Base-by-base conservation (phyloP, 257 asterid genomes). In the Pogostemon cablin region DNA sequence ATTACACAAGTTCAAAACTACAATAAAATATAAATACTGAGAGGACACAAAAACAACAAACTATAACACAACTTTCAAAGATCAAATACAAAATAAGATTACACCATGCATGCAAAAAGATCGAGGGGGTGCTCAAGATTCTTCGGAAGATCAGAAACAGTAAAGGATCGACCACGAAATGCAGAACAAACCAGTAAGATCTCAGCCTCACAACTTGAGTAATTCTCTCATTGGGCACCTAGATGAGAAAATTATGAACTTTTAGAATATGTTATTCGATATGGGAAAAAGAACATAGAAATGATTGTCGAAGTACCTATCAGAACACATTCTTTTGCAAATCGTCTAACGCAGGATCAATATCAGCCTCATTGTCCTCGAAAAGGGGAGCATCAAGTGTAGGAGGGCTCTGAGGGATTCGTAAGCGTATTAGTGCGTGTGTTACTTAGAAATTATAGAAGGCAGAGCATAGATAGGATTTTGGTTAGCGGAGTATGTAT, bases 291-390 rank as follows among this genome's bases (percentile, higher is more conserved):
- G 35, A 42, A 41, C 25, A 20, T 34, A 12, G 32, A 52, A 52
- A 62, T 41, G 25, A 62, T 46, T 42, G 25, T 35, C 43, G 25
- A 55, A 59, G 55, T 77, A 86, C 87, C 90, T 67, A 70, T 84
- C 67, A 93, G 87, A 91, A 93, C 39, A 93, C 88, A 71, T 91
- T 89, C 72, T 81, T 81, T 49, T 89, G 98, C 82, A 93, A 85
- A 81, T 93, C 98, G 34, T 91, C 84, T 37, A 93, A 76, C 62
- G 79, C 89, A 34, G 91, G 90, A 74, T 91, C 96, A 11, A 83
- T 69, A 39, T 75, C 82, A 3, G 67, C 71, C 53, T 84, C 93
- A 77, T 85, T 78, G 76, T 77, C 89, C 40, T 79, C 87, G 41
- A 81, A 80, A 20, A 79, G 58, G 4, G 96, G 82, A 77, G 82